phyloP scores from a whole-genome alignment of 1,284 basidiomycete species.

The Quambalaria eucalypti region DNA sequence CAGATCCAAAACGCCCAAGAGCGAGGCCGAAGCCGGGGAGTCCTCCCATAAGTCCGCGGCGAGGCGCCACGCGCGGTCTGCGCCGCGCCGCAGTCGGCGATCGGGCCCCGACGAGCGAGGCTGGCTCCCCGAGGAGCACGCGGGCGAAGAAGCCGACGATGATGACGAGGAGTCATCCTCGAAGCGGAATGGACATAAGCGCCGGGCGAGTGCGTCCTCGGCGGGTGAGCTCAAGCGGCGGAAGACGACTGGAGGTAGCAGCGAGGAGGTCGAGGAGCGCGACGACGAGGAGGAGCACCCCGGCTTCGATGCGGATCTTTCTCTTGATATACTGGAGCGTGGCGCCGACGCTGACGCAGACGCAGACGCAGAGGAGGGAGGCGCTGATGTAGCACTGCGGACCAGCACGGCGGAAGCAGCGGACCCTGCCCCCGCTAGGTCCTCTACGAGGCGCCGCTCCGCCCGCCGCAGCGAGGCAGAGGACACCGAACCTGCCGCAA shows the following conservation, averaged over 20 bases:
- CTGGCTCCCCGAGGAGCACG: background rate
- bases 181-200: background rate
- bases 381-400: background rate
- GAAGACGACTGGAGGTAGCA: too few species aligned
- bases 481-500: too few species aligned
- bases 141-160: too few species aligned
- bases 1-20: background rate
- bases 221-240: background rate
- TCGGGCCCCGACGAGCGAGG: background rate
- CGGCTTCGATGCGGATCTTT: conserved; percentile 1
- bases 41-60: too few species aligned
- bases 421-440: too few species aligned
- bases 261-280: background rate
- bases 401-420: too few species aligned
- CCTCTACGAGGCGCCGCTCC: too few species aligned
- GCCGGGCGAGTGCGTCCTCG: background rate
- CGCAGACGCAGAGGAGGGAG: background rate
- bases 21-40: background rate
- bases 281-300: background rate
- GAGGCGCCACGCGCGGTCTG: too few species aligned
- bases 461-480: too few species aligned
- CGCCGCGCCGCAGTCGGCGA: background rate
- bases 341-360: background rate
- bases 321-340: background rate
- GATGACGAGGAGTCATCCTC: background rate